Percentiles rank a stretch among this genome's conserved stretches.
Conservation (phyloP, 495 filamentous ascomycete species). For the Penicillium atrosanguineum region DNA sequence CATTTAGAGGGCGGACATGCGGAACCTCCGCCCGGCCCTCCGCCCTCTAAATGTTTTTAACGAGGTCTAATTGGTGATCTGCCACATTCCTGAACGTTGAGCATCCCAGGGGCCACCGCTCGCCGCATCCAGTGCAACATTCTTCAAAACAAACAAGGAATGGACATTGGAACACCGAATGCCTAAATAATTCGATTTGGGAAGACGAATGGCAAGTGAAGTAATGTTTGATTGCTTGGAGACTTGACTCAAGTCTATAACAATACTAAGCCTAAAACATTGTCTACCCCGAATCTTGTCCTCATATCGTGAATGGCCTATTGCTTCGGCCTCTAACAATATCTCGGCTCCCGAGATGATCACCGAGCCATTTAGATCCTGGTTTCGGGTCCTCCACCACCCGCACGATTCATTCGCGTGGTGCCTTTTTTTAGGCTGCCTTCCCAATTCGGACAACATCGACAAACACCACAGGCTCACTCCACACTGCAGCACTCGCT, state of each 20-base stretch:
- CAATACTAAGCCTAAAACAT: constrained; percentile 1
- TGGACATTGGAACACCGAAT: not conserved
- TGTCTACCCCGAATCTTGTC: not conserved
- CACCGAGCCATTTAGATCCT: too few species aligned
- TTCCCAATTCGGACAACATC: constrained; percentile 7
- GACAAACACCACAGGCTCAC: not conserved
- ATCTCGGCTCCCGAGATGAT: not conserved
- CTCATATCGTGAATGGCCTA: not conserved
- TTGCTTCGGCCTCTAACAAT: not conserved
- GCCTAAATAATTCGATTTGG: not conserved
- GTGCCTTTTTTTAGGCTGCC: constrained; percentile 16
- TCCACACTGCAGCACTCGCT: not conserved
- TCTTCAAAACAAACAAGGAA: not conserved
- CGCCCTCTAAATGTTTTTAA: too few species aligned
- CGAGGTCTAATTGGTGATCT: not conserved
- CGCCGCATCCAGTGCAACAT: not conserved
- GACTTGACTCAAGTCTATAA: not conserved
- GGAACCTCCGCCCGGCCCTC: too few species aligned
- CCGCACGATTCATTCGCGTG: constrained; percentile 7
- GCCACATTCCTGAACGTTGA: not conserved
- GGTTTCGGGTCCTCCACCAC: not conserved
- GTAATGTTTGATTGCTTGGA: not conserved
- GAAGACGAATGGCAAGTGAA: not conserved
- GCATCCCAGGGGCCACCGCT: not conserved
- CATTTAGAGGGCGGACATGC: too few species aligned